Evolutionary conservation across 225 moss, liverwort and hornwort species (phyloP).

Genomic region (Marchantia polymorpha): DNA sequence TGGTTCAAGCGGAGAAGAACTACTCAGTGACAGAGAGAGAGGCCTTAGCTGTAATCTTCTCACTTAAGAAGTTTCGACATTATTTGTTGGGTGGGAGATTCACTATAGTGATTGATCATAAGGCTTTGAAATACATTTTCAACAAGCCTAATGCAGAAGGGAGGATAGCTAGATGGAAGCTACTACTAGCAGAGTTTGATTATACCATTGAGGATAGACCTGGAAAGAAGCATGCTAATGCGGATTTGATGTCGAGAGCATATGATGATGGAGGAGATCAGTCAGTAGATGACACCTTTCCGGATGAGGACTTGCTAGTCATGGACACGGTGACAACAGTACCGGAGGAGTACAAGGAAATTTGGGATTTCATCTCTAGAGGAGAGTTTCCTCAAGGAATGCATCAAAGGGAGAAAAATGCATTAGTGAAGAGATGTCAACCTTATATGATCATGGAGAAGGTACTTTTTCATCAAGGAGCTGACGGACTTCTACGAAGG

Average conservation of each 20-base stretch:
- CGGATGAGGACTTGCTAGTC: background rate
- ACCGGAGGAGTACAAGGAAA: background rate
- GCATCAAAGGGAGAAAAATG: background rate
- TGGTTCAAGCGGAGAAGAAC: background rate
- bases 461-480: background rate
- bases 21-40: background rate
- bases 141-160: background rate
- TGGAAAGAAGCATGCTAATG: constrained; percentile 15
- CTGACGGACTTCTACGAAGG: background rate
- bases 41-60: background rate
- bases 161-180: background rate
- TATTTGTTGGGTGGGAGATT: background rate
- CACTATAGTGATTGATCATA: background rate
- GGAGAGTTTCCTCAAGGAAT: too few relatives aligned
- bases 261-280: background rate
- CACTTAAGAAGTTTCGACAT: constrained; percentile 7
- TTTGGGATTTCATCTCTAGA: background rate
- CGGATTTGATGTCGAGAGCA: constrained; percentile 6
- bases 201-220: background rate
- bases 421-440: background rate
- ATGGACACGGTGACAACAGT: background rate
- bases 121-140: constrained; percentile 2
- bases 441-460: background rate
- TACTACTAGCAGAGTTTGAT: background rate
- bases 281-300: background rate